Base-by-base conservation (phyloP, 768 basidiomycete species). In the Neoboletus brunneissimus region DNA sequence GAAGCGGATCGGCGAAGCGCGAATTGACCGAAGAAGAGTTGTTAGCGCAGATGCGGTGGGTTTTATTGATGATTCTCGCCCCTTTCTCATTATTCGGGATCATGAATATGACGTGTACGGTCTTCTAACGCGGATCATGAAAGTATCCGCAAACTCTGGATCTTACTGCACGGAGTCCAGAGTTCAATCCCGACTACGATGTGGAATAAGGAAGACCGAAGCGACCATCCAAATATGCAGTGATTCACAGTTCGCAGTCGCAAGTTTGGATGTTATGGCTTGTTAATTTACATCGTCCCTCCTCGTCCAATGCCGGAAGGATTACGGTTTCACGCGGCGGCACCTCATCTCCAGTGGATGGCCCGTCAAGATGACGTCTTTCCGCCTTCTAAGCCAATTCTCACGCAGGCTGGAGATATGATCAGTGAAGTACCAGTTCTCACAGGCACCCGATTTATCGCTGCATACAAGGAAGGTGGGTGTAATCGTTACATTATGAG, bases 91-190 rank as follows among this genome's bases (percentile, higher is more conserved):
- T 5, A 29, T 35, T n/a, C 7, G 6, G n/a, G 11, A n/a, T 44
- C 27, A 10, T 4, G 20, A 27, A 58, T 52, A 23, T 13, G 13
- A 22, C 13, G 11, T n/a, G 23, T 18, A 12, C n/a, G 79, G 78
- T 18, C 72, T 80, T 18, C 64, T 80, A 4, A 57, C 4, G 76
- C 76, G 45, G 78, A 77, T 3, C 80, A 88, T 67, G 86, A 88
- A 66, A 86, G 84, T 4, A 84, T 80, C 32, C 76, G n/a, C 85
- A 2, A 81, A 75, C 38, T 76, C 78, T 90, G 84, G 84, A 77
- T 79, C 4, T 69, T 90, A 2, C 74, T 85, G 79, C 84, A 1
- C 77, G 74, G 32, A 71, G 84, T 83, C 80, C 0, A 73, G 81
- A 18, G 68, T 82, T 13, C 89, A 91, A 65, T 71, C 70, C 3